phyloP scores from a whole-genome alignment of 805 yeast species.

The Wickerhamomyces strasburgensis region DNA sequence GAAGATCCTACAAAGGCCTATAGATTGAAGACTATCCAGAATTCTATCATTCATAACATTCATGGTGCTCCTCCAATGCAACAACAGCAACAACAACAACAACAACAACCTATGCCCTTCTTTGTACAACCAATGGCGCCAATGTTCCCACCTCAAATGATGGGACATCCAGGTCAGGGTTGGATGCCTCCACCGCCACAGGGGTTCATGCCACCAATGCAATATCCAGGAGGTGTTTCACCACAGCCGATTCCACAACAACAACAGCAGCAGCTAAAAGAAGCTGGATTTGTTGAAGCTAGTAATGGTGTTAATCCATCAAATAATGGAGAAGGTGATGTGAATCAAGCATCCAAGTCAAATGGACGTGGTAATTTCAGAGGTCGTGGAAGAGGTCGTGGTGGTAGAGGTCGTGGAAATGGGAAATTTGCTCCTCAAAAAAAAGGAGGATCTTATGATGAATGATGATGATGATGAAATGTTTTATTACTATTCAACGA shows the following conservation, averaged over 20 bases:
- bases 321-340: not conserved
- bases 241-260: constrained; percentile 11
- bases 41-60: constrained; percentile 22
- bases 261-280: constrained; percentile 1
- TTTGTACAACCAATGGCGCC: constrained; percentile 11
- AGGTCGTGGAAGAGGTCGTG: constrained; percentile 18
- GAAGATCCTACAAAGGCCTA: constrained; percentile 24
- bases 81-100: constrained; percentile 10
- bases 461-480: not conserved
- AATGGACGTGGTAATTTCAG: constrained; percentile 16
- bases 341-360: not conserved
- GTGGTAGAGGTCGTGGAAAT: constrained; percentile 9
- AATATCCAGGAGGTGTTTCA: constrained; percentile 16
- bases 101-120: constrained; percentile 9
- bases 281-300: constrained; percentile 1
- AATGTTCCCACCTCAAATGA: constrained; percentile 14
- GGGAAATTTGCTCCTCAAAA: constrained; percentile 7
- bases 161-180: too few relatives aligned
- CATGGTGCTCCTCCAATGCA: constrained; percentile 13
- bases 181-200: constrained; percentile 20
- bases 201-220: too few relatives aligned
- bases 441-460: constrained; percentile 3
- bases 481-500: not conserved
- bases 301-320: too few relatives aligned
- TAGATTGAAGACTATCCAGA: constrained; percentile 19